These are phyloP conservation scores for Pyrenula aspistea DNA, from an alignment of 495 filamentous ascomycete genomes.

Conservation along the genomic window DNA sequence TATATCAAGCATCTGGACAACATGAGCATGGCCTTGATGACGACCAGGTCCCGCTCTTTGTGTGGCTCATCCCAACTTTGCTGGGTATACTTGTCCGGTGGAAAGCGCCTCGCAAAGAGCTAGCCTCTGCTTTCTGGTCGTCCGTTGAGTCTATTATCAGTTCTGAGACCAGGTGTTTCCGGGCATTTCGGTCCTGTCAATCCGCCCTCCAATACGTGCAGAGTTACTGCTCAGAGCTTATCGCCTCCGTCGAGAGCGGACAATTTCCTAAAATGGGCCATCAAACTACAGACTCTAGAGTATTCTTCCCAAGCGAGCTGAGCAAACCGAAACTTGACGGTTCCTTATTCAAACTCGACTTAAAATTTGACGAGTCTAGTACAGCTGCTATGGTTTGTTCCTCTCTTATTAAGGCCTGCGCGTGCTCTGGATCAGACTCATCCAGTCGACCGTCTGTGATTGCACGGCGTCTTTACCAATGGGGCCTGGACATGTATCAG, in stretches of 20 bases:
- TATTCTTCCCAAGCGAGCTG: not conserved
- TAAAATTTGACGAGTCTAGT: not conserved
- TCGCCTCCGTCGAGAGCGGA: not conserved
- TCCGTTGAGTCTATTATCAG: not conserved
- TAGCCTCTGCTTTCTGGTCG: not conserved
- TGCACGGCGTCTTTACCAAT: not conserved
- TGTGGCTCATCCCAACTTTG: constrained; percentile 48
- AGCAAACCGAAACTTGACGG: not conserved
- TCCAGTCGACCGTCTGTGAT: not conserved
- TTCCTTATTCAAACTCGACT: not conserved
- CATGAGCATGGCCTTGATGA: constrained; percentile 26
- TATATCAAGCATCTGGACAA: constrained; percentile 38
- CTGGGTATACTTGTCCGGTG: not conserved
- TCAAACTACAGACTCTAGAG: not conserved
- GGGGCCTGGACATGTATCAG: not conserved
- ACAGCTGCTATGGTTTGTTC: not conserved
- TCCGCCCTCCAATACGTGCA: not conserved
- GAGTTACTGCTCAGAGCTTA: not conserved
- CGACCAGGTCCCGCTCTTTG: constrained; percentile 52
- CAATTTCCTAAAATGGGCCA: not conserved
- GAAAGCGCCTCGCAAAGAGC: not conserved
- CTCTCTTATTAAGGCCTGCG: not conserved
- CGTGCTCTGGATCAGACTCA: not conserved
- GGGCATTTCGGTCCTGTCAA: not conserved
- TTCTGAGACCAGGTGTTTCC: not conserved